A percentile compares a stretch with the other conserved stretches of the same genome.
Evolutionary conservation across 2,329 filamentous ascomycete species (phyloP).

Genomic region (Colletotrichum sp.): DNA sequence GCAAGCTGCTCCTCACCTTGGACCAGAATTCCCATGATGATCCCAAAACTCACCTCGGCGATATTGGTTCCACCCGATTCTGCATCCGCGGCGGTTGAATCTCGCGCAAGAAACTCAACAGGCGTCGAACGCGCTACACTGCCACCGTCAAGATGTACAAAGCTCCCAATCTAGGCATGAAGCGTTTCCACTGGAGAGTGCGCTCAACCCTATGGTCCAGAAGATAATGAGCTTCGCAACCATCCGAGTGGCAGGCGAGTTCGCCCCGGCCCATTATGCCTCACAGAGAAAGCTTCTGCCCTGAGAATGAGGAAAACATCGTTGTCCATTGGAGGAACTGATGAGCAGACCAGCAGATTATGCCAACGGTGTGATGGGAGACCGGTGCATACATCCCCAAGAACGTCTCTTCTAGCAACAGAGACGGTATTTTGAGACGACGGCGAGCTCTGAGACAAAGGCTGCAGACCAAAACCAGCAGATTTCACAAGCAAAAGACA

Average conservation of each 20-base stretch:
- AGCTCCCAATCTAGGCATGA: background rate
- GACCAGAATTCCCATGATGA: background rate
- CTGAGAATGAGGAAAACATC: background rate
- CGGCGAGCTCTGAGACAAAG: background rate
- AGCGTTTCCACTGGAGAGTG: background rate
- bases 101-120: background rate
- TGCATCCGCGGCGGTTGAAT: too few species aligned
- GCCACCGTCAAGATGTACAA: background rate
- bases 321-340: fast-evolving
- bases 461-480: background rate
- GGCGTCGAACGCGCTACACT: fast-evolving
- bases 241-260: fast-evolving
- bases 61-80: too few species aligned
- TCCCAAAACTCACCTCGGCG: too few species aligned
- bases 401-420: background rate
- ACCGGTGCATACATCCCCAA: background rate
- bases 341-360: background rate
- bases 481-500: background rate
- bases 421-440: fast-evolving
- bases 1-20: background rate
- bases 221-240: fast-evolving
- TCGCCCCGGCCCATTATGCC: fast-evolving
- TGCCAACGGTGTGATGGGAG: background rate
- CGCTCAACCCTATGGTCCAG: fast-evolving
- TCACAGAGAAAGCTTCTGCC: background rate